phyloP scores from a whole-genome alignment of 306 rosid species.

The Glycine tomentella region DNA sequence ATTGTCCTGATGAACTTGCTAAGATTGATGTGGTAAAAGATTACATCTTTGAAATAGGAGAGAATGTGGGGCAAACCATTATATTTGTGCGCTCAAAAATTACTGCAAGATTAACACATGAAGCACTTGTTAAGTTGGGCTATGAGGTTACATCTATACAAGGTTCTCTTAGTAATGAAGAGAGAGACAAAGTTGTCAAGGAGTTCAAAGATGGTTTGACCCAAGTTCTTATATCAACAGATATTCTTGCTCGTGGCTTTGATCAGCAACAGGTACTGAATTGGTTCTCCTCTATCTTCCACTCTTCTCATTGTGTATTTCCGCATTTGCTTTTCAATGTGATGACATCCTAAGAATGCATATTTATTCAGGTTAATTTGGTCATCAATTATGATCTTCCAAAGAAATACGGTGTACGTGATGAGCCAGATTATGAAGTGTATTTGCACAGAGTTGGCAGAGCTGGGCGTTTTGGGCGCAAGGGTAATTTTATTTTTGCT shows the following conservation, averaged over 20 bases:
- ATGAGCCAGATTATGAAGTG: slow-evolving; percentile 83
- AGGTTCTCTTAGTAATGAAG: slow-evolving; percentile 66
- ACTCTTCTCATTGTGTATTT: not conserved
- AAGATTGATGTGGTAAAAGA: slow-evolving; percentile 70
- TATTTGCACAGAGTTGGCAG: slow-evolving; percentile 59
- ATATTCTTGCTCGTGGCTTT: slow-evolving; percentile 75
- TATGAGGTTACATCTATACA: slow-evolving; percentile 78
- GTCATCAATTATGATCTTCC: slow-evolving; percentile 93
- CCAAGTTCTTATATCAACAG: slow-evolving; percentile 57
- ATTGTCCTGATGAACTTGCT: slow-evolving; percentile 68
- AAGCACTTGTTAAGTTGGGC: slow-evolving; percentile 66
- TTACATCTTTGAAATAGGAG: slow-evolving; percentile 76
- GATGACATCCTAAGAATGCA: slow-evolving; percentile 32
- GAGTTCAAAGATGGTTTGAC: slow-evolving; percentile 88
- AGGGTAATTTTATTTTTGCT: slow-evolving; percentile 37
- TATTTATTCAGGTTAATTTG: slow-evolving; percentile 67
- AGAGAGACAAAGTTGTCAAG: slow-evolving; percentile 81
- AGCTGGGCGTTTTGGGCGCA: too few relatives aligned
- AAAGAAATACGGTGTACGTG: slow-evolving; percentile 48
- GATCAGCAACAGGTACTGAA: slow-evolving; percentile 84
- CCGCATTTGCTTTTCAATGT: not conserved
- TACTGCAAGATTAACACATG: slow-evolving; percentile 71
- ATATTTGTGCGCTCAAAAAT: slow-evolving; percentile 78
- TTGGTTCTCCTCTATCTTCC: not conserved
- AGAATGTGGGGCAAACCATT: slow-evolving; percentile 88